phyloP scores from a whole-genome alignment of 176 grass and related monocot genomes.

The Cocos nucifera region DNA sequence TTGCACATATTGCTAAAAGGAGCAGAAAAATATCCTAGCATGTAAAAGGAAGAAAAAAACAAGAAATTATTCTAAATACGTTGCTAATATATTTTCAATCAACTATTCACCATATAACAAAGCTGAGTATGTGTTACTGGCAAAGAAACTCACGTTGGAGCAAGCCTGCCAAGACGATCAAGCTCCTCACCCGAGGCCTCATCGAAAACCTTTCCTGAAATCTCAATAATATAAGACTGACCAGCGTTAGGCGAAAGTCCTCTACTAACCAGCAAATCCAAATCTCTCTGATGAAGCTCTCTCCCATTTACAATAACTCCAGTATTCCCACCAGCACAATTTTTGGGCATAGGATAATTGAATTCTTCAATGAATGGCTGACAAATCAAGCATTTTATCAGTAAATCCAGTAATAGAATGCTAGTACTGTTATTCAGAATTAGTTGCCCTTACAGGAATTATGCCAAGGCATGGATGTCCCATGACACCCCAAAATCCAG shows the following conservation, averaged over 20 bases:
- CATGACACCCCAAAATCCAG: conserved; percentile 99
- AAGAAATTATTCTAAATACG: too few species aligned
- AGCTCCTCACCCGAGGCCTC: conserved; percentile 51
- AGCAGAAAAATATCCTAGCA: too few species aligned
- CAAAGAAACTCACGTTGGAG: conserved; percentile 71
- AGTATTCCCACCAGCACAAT: conserved; percentile 63
- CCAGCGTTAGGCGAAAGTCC: conserved; percentile 50
- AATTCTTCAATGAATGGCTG: conserved; percentile 93
- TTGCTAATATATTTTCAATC: not conserved
- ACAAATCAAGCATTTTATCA: not conserved
- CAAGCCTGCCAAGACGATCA: conserved; percentile 81
- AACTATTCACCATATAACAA: conserved; percentile 1
- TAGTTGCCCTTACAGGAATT: conserved; percentile 64
- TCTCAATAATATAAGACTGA: conserved; percentile 59
- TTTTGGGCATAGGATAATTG: conserved; percentile 58
- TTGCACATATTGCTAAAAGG: too few species aligned
- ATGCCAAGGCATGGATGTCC: conserved; percentile 89
- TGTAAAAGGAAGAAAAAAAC: not conserved
- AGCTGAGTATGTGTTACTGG: not conserved
- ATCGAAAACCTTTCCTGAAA: conserved; percentile 73
- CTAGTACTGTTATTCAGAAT: conserved; percentile 12
- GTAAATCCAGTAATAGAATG: conserved; percentile 5
- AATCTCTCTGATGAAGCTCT: conserved; percentile 86
- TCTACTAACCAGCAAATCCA: conserved; percentile 63
- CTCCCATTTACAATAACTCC: conserved; percentile 80